Evolutionary conservation across 176 grass and related monocot genomes (phyloP).

Genomic region (Canna indica): DNA sequence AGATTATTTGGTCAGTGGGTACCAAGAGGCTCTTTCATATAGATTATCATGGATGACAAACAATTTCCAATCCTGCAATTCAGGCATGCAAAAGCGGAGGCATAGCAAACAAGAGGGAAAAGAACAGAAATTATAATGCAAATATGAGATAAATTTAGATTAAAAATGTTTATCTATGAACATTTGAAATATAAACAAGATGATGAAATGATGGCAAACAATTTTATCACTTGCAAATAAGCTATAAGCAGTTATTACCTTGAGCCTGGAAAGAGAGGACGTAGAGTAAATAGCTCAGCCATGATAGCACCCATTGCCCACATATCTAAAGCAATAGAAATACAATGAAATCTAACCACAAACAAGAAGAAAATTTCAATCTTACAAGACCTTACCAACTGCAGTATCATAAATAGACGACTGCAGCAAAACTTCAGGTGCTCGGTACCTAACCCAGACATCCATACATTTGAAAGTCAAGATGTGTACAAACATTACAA

Average conservation of each 20-base stretch:
- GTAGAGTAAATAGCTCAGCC: constrained; percentile 87
- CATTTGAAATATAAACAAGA: background rate
- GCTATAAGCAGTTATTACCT: constrained; percentile 40
- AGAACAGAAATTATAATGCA: too few relatives aligned
- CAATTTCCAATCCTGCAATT: too few relatives aligned
- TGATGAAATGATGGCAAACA: background rate
- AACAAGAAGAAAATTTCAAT: background rate
- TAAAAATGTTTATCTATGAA: background rate
- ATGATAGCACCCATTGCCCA: constrained; percentile 99
- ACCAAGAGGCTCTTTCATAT: too few relatives aligned
- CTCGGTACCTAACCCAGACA: constrained; percentile 71
- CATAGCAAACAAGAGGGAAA: too few relatives aligned
- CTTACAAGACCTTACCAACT: constrained; percentile 47
- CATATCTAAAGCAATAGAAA: constrained; percentile 56
- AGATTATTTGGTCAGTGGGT: too few relatives aligned
- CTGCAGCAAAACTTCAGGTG: constrained; percentile 91
- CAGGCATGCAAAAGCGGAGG: too few relatives aligned
- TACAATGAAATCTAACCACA: background rate
- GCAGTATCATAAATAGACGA: constrained; percentile 82
- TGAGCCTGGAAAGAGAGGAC: constrained; percentile 89
- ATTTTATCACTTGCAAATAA: background rate
- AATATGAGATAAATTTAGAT: background rate
- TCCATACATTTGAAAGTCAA: constrained; percentile 1
- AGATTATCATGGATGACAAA: too few relatives aligned
- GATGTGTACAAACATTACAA: constrained; percentile 16